Percentiles rank a stretch among this genome's conserved stretches.
Evolutionary conservation across 108 stramenopile species (phyloP).

Genomic region (Pseudonitzschia delicatissima): DNA sequence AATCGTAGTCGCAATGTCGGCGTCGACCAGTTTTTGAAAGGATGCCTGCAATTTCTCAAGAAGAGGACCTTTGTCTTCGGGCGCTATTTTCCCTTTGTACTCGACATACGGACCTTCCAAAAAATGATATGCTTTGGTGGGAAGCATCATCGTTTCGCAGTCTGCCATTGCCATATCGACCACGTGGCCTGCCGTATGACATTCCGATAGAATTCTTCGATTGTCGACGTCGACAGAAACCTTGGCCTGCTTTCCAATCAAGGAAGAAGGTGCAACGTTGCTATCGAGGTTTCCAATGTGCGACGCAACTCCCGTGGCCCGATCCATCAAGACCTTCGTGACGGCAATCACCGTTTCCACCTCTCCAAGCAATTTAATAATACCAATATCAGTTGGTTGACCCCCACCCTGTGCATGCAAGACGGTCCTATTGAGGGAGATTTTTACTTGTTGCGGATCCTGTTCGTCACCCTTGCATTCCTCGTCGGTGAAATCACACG

Average conservation of each 20-base stretch:
- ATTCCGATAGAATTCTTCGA: slow-evolving; percentile 64
- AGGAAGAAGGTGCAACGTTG: slow-evolving; percentile 4
- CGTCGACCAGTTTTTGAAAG: slow-evolving; percentile 54
- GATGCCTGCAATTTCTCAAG: slow-evolving; percentile 44
- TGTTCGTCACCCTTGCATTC: no score
- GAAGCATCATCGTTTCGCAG: slow-evolving; percentile 31
- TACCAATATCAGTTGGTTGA: slow-evolving; percentile 78
- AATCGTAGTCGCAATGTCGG: slow-evolving; percentile 61
- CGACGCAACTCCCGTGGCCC: slow-evolving; percentile 50
- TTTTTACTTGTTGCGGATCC: not conserved
- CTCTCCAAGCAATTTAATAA: slow-evolving; percentile 18
- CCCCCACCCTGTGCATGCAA: slow-evolving; percentile 87
- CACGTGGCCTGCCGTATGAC: slow-evolving; percentile 89
- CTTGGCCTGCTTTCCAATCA: slow-evolving; percentile 36
- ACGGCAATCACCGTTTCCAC: slow-evolving; percentile 29
- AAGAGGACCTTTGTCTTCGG: not conserved
- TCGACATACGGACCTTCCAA: slow-evolving; percentile 84
- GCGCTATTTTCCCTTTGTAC: slow-evolving; percentile 37
- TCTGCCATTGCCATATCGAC: slow-evolving; percentile 78
- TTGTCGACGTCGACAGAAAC: slow-evolving; percentile 49
- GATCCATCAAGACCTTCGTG: slow-evolving; percentile 59
- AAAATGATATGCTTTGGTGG: slow-evolving; percentile 85
- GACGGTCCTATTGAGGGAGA: slow-evolving; percentile 34
- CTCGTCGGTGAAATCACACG: no score
- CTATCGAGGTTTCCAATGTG: slow-evolving; percentile 49